phyloP scores from a whole-genome alignment of 352 stramenopile genomes.

The Globisporangium cystogenes region DNA sequence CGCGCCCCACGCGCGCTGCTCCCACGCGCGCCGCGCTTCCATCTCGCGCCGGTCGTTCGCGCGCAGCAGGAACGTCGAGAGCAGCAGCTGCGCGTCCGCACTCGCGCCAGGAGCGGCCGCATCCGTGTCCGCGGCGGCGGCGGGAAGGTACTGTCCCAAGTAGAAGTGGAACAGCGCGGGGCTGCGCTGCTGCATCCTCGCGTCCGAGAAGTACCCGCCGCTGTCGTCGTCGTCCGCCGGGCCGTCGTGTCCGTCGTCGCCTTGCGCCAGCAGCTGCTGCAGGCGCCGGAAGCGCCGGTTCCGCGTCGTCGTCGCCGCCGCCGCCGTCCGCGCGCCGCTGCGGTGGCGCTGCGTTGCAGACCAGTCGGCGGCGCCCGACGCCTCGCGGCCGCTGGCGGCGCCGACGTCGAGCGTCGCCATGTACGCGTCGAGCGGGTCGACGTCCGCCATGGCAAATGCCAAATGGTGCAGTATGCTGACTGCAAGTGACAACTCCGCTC shows the following conservation, averaged over 20 bases:
- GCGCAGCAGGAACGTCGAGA: slow-evolving; percentile 68
- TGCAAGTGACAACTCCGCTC: too few relatives aligned
- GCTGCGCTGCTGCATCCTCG: slow-evolving; percentile 74
- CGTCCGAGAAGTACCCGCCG: slow-evolving; percentile 74
- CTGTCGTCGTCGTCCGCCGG: slow-evolving; percentile 9
- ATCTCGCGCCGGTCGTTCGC: slow-evolving; percentile 67
- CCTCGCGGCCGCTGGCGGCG: too few relatives aligned
- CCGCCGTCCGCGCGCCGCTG: too few relatives aligned
- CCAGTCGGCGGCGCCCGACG: neutral
- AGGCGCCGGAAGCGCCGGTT: slow-evolving; percentile 72
- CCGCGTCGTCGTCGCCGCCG: neutral
- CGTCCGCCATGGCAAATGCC: slow-evolving; percentile 15
- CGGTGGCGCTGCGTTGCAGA: neutral
- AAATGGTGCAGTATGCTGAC: too few relatives aligned
- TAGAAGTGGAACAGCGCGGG: slow-evolving; percentile 83
- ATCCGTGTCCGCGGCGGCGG: neutral
- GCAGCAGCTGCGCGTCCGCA: slow-evolving; percentile 12
- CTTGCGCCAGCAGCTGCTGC: slow-evolving; percentile 46
- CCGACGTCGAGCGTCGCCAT: slow-evolving; percentile 57
- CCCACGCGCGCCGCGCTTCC: slow-evolving; percentile 44
- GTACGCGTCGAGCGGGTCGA: slow-evolving; percentile 77
- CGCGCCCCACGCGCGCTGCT: slow-evolving; percentile 55
- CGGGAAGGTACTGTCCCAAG: slow-evolving; percentile 59
- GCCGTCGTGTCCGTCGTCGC: neutral
- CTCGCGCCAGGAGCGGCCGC: neutral